Conservation (phyloP, 2,329 filamentous ascomycete genomes). For the Graphilbum sp. region DNA sequence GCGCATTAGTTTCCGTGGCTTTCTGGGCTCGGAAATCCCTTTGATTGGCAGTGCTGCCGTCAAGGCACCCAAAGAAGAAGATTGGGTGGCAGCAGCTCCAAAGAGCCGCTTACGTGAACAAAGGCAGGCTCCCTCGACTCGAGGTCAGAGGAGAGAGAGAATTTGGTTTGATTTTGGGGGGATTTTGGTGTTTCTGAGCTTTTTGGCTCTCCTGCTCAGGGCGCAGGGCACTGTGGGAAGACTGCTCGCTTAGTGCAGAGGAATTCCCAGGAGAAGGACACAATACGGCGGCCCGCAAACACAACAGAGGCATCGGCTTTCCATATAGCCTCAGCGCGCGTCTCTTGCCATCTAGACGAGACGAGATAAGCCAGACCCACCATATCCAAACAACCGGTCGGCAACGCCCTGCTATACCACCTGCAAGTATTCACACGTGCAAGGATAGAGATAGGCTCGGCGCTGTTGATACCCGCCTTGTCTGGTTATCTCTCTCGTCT, state of each 20-base stretch:
- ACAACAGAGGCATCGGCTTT: too few species aligned
- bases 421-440: neutral
- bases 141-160: too few species aligned
- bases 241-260: too few species aligned
- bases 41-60: neutral
- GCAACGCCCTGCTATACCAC: too few species aligned
- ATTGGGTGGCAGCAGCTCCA: neutral
- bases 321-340: neutral
- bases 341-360: neutral
- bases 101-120: neutral
- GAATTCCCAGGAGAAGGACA: too few species aligned
- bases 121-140: too few species aligned
- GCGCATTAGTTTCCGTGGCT: neutral
- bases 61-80: neutral
- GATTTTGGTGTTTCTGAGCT: too few species aligned
- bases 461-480: neutral
- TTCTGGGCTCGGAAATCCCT: neutral
- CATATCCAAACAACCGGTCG: too few species aligned
- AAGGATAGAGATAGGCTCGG: neutral
- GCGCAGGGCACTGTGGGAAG: too few species aligned
- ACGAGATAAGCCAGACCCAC: conserved; percentile 1
- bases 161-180: too few species aligned
- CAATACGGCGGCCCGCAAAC: too few species aligned
- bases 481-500: neutral
- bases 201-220: too few species aligned